These are phyloP conservation scores for Leucosporidium creatinivorum DNA, from an alignment of 768 basidiomycete species.

Conservation along the genomic window DNA sequence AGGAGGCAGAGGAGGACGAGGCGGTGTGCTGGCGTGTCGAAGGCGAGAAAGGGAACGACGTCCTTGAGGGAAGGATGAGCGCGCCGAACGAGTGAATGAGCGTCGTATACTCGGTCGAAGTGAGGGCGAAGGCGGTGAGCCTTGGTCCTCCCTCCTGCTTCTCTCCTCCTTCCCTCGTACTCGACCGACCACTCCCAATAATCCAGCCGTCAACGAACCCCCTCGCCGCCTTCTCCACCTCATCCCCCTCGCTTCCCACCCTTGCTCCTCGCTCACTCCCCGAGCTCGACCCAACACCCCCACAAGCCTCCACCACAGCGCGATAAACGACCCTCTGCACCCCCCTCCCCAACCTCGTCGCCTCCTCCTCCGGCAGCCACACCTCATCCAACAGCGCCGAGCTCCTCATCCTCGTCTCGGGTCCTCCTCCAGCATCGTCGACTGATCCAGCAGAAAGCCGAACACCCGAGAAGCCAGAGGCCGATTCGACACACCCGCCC, in stretches of 20 bases:
- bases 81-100: not conserved
- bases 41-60: too few species aligned
- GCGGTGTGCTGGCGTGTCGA: too few species aligned
- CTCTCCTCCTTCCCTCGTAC: not conserved
- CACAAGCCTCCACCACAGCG: not conserved
- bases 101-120: not conserved
- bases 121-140: not conserved
- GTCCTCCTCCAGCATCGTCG: too few species aligned
- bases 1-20: too few species aligned
- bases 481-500: not conserved
- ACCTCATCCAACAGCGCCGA: not conserved
- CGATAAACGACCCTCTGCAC: not conserved
- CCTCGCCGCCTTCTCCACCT: not conserved
- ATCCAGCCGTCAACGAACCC: not conserved
- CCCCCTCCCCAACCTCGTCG: not conserved
- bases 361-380: not conserved
- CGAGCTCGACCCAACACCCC: not conserved
- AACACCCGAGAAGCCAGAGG: too few species aligned
- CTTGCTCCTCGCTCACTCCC: not conserved
- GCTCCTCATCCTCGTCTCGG: not conserved
- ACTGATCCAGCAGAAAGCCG: too few species aligned
- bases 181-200: not conserved
- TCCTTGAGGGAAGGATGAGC: not conserved
- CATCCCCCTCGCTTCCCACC: not conserved
- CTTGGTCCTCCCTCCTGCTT: not conserved